Base-by-base conservation (phyloP, 257 asterid species). In the Plantago elongata region DNA sequence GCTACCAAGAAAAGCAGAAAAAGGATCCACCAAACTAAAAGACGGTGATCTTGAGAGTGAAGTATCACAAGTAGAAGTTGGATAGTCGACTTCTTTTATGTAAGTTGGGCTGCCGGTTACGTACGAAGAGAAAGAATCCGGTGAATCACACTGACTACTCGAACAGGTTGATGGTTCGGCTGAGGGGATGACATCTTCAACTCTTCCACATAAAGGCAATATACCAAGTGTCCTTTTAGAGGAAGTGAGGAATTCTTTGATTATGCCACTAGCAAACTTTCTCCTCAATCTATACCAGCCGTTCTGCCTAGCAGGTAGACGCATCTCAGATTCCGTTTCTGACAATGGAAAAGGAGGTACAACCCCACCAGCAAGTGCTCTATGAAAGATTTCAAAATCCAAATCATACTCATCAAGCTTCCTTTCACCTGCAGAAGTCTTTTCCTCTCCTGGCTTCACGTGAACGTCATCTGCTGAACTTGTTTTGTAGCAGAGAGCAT, bases 281-380 rank as follows among this genome's bases (percentile, higher is more conserved):
- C 72, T 68, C 58, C 95, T 81, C 78, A 83, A 69, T 73, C 84
- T 76, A 59, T 81, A 81, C 99, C 97, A 89, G 40, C 90, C 84
- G 67, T 75, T 81, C 62, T 76, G 88, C 47, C 86, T 73, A 13
- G 85, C 84, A 43, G 97, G 99, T 66, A 84, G 81, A 47, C 81
- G 63, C 3, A 81, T 83, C 78, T 83, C 93, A 0, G 83, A 69
- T 62, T 75, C 97, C 7, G 83, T 61, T 52, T 70, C 90, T 2
- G 87, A 65, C 42, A 73, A 70, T 11, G 91, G 84, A 69, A 78
- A 79, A 61, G 89, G 87, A 1, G 99, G 97, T 30, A 84, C 84
- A 16, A 89, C 88, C 47, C 95, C 96, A 69, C 90, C 91, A 14
- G 88, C 64, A 54, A 86, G 73, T 55, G 97, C 99, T 66, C 51